A percentile compares a stretch with the other conserved stretches of the same genome.
These are phyloP conservation scores for Begonia fuchsioides DNA, from an alignment of 306 rosid species.

Conservation along the genomic window DNA sequence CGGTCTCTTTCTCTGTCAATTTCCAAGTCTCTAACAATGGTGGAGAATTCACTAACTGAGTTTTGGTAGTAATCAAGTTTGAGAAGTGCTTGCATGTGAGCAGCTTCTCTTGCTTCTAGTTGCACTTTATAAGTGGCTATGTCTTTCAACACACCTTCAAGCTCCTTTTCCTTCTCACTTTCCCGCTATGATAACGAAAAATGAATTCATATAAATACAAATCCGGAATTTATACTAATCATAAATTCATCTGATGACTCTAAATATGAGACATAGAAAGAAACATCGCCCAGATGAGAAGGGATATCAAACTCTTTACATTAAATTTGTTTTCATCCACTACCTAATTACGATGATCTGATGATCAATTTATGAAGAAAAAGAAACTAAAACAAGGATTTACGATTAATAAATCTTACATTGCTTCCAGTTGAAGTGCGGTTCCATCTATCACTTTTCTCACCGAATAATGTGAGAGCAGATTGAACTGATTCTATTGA, in stretches of 20 bases:
- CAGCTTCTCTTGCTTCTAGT: constrained; percentile 58
- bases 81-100: constrained; percentile 47
- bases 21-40: constrained; percentile 34
- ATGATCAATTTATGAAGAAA: neutral
- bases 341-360: neutral
- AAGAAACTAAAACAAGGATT: neutral
- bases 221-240: neutral
- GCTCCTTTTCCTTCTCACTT: constrained; percentile 29
- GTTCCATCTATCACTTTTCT: constrained; percentile 36
- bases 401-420: constrained; percentile 25
- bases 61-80: constrained; percentile 46
- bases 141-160: constrained; percentile 42
- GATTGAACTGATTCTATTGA: constrained; percentile 62
- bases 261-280: no score
- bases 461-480: constrained; percentile 51
- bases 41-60: constrained; percentile 33
- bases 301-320: neutral
- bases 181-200: constrained; percentile 14
- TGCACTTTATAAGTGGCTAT: constrained; percentile 55
- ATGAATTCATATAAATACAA: neutral
- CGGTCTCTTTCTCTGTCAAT: constrained; percentile 34
- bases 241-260: no score
- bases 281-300: no score
- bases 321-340: neutral
- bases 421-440: constrained; percentile 10